Conservation (phyloP, 495 filamentous ascomycete species). For the Paragyromitra xinjiangensis region DNA sequence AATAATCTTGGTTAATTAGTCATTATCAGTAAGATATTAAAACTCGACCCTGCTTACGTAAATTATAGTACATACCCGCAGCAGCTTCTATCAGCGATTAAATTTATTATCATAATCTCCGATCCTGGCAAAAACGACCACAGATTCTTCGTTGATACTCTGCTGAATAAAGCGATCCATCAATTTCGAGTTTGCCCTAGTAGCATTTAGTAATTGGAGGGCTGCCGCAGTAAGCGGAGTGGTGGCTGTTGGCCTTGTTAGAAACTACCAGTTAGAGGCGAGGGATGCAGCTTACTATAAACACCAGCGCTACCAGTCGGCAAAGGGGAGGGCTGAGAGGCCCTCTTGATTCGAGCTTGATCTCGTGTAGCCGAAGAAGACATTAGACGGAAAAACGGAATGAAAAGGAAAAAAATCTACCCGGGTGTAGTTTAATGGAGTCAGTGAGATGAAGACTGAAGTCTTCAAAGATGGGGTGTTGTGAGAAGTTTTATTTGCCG, state of each 20-base stretch:
- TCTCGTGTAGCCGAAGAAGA: background rate
- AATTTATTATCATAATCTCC: background rate
- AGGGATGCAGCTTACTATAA: background rate
- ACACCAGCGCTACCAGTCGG: background rate
- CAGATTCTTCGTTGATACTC: slow-evolving; percentile 1
- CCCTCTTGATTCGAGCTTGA: background rate
- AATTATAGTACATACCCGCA: background rate
- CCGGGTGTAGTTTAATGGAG: background rate
- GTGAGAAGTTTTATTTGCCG: background rate
- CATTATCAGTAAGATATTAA: background rate
- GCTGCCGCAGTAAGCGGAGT: background rate
- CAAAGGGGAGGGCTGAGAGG: background rate
- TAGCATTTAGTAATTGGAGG: background rate
- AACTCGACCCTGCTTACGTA: background rate
- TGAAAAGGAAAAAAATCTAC: background rate
- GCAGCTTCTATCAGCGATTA: background rate
- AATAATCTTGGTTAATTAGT: background rate
- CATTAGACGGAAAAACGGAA: background rate
- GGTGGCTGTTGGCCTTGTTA: background rate
- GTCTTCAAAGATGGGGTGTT: background rate
- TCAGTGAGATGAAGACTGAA: background rate
- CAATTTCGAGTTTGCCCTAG: background rate
- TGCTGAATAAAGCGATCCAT: slow-evolving; percentile 15
- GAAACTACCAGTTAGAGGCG: background rate
- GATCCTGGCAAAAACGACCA: slow-evolving; percentile 4